Conservation (phyloP, 202 grass and related monocot genomes). For the Zizania palustris region DNA sequence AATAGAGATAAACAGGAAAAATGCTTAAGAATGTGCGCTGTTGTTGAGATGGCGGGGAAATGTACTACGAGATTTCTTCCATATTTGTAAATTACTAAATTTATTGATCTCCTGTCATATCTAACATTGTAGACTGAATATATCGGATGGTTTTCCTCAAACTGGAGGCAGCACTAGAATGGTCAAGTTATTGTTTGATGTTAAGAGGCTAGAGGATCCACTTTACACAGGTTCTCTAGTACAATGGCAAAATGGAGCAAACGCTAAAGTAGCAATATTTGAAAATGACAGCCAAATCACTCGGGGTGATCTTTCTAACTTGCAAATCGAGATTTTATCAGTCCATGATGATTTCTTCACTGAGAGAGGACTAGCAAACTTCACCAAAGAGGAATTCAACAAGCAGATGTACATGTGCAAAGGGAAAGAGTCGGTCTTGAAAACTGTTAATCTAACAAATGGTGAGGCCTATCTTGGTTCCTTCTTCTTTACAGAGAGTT, state of each 20-base stretch:
- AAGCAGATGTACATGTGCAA: background rate
- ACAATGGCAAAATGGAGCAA: conserved; percentile 7
- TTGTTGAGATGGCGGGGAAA: background rate
- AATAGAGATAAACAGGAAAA: background rate
- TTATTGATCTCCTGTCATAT: background rate
- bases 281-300: conserved; percentile 21
- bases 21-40: background rate
- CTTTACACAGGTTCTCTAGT: conserved; percentile 15
- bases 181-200: background rate
- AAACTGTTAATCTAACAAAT: background rate
- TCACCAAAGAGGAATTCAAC: conserved; percentile 21
- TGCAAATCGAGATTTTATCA: conserved; percentile 32
- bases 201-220: background rate
- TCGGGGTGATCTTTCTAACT: conserved; percentile 14
- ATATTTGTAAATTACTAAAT: background rate
- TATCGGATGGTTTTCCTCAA: background rate
- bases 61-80: background rate
- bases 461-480: background rate
- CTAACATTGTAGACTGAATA: background rate
- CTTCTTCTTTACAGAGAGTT: background rate
- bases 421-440: conserved; percentile 11
- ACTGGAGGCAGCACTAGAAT: background rate
- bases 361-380: background rate
- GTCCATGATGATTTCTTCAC: conserved; percentile 30
- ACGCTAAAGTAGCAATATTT: conserved; percentile 10